Evolutionary conservation across 2,329 filamentous ascomycete species (phyloP).

Genomic region (Parascedosporium putredinis): DNA sequence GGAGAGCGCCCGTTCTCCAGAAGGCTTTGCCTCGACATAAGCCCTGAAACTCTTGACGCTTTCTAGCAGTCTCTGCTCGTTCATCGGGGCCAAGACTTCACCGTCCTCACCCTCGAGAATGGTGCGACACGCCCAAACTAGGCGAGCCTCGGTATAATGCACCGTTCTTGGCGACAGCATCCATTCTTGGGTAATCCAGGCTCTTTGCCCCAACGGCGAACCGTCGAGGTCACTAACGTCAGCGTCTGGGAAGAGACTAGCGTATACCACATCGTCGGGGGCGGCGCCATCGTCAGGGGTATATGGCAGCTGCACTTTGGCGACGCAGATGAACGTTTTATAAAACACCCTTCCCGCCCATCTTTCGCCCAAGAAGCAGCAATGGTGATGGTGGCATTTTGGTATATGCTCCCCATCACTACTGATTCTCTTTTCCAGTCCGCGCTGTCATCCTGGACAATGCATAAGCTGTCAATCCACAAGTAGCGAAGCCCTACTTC

Average conservation of each 20-base stretch:
- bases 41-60: not conserved
- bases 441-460: not conserved
- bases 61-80: not conserved
- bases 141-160: not conserved
- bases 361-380: conserved; percentile 9
- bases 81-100: not conserved
- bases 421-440: conserved; percentile 14
- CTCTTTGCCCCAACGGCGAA: not conserved
- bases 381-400: conserved; percentile 12
- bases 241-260: not conserved
- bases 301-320: not conserved
- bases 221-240: not conserved
- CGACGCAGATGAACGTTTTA: not conserved
- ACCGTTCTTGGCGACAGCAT: not conserved
- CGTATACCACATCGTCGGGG: not conserved
- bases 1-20: not conserved
- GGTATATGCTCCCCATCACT: conserved; percentile 14
- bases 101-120: not conserved
- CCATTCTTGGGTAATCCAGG: not conserved
- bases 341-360: not conserved
- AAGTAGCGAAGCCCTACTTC: conserved; percentile 11
- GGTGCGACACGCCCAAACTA: not conserved
- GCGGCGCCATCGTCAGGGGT: not conserved
- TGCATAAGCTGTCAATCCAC: conserved; percentile 13
- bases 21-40: not conserved